Evolutionary conservation across 345 rosid genomes (phyloP), one percentile per base, ranked within the genome.

Genomic region (Litchi chinensis): DNA sequence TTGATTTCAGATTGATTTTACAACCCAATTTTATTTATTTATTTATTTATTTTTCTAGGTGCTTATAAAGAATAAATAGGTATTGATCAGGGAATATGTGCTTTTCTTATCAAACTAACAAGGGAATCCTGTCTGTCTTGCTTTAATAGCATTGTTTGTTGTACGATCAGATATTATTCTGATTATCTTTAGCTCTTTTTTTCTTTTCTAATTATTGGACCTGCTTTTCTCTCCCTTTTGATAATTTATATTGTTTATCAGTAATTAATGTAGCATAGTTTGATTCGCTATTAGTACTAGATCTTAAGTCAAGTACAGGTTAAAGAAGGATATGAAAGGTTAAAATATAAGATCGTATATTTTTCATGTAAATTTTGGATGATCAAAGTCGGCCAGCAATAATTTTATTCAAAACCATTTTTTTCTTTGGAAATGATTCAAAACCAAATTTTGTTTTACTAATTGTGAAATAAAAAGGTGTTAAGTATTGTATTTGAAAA

Each of bases 101-200:
- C 86, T 73, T 86, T 86, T 66, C 86, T 83, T 83, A 71, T 22
- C 68, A 76, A 74, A 26, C 5, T 52, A 60, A 71, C 40, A 3
- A 8, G 77, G 44, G 83, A 81, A 86, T 79, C 82, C 76, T 74
- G 76, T 52, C 74, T 75, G 7, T 13, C 64, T 67, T 56, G 70
- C 83, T 77, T 78, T 80, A 80, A 50, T 43, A 2, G 21, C 73
- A 63, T 57, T 59, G 50, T 43, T 64, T 75, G 71, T 8, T 21
- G 28, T 73, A 63, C 50, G 24, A 63, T 79, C 5, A 59, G 83
- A 81, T 86, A 48, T 83, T 81, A 48, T 83, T 86, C 85, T 67
- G 65, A 57, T 21, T 22, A 60, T 79, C 69, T 82, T 52, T 69
- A 11, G 28, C 72, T 74, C 28, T 12, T 62, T 77, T 41, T 15